Base-by-base conservation (phyloP, 1,139 yeast species). In the Magnusiomyces clavatus region DNA sequence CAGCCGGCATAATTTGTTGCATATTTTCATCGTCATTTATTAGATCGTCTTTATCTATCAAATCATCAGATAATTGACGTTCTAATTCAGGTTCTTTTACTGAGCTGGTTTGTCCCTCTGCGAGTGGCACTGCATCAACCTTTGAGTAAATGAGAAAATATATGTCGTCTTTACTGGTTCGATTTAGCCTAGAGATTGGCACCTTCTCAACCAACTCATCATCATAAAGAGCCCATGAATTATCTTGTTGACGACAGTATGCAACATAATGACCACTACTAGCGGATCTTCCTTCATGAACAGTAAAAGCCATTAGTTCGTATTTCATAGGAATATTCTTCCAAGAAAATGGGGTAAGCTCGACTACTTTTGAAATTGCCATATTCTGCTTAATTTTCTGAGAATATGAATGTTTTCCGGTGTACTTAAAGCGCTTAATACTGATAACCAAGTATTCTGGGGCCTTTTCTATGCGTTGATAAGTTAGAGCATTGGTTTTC, bases 251-350 rank as follows among this genome's bases (percentile, higher is more conserved):
- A 57, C 86, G 79, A 64, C 96, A 87, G 65, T 86, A 89, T 1
- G 96, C 85, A 57, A 89, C 80, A 64, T 92, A 92, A 68, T 92
- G 99, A 5, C 99, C 99, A 6, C 94, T 83, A 47, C 90, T 82
- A 13, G 90, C 82, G 1, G 96, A 86, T 57, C 97, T 77, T 42
- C 98, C 98, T 64, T 88, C 96, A 65, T 92, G 99, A 16, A 89
- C 90, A 56, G 90, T 86, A 19, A 90, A 96, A 17, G 92, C 81
- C n/a, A 80, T 76, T 56, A 92, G 75, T 64, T 83, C 83, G 68
- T 92, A 92, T 53, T 76, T 74, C 10, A 81, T 78, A 0, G 84
- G 81, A 17, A 73, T 70, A 6, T 64, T 59, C 12, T 61, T 54
- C 34, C 51, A 49, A 6, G 87, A 78, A 65, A 77, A 90, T 54